Percentiles rank a stretch among this genome's conserved stretches.
These are phyloP conservation scores for Choanephora cucurbitarum DNA, from an alignment of 371 early-diverging fungal species.

Conservation along the genomic window DNA sequence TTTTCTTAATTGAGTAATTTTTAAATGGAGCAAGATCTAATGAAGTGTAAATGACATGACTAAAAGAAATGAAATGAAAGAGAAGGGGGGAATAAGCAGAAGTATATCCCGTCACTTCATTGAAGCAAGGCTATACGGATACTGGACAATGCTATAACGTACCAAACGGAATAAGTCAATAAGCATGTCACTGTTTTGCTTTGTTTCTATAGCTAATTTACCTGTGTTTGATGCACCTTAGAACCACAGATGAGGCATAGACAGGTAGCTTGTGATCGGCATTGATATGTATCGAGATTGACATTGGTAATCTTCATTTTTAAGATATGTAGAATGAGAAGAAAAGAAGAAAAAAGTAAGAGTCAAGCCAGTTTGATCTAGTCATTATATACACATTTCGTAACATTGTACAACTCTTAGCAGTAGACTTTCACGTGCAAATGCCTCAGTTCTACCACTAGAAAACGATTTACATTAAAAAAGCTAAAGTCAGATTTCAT, in stretches of 20 bases:
- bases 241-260: constrained; percentile 33
- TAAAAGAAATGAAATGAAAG: too few species aligned
- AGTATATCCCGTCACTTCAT: too few species aligned
- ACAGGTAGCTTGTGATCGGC: background rate
- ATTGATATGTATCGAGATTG: too few species aligned
- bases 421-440: too few species aligned
- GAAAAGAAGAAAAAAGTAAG: background rate
- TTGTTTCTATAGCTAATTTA: constrained; percentile 14
- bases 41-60: background rate
- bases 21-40: background rate
- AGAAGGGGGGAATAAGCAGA: background rate
- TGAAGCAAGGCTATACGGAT: background rate
- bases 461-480: background rate
- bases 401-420: too few species aligned
- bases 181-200: background rate
- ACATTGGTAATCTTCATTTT: background rate
- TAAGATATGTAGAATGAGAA: background rate
- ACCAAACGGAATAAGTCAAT: background rate
- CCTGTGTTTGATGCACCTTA: constrained; percentile 32
- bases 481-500: background rate
- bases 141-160: constrained; percentile 33
- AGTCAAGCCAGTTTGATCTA: too few species aligned
- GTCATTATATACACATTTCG: too few species aligned
- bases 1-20: constrained; percentile 4
- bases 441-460: background rate